Base-by-base conservation (phyloP, 345 rosid species). In the Raphanus sativus region DNA sequence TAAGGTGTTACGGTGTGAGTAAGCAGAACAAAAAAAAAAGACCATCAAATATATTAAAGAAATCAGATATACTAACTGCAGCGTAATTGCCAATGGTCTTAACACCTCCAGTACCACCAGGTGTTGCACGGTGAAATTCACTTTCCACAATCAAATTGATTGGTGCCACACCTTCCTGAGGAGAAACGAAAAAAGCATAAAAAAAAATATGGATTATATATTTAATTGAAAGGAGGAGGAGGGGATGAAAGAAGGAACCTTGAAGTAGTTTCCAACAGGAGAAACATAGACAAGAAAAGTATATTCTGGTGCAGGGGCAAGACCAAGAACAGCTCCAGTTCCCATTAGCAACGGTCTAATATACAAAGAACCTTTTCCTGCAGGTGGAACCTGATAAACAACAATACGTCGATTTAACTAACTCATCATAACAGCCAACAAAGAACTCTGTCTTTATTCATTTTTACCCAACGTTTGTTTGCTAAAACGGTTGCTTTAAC, bases 31-130 rank as follows among this genome's bases (percentile, higher is more conserved):
- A 1, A 69, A 55, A 67, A 1, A 54, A 34, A 21, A 21, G 21
- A 69, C 33, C 0, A 30, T 33, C 69, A 4, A 4, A 60, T 26
- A 21, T 52, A 36, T 29, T 5, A 15, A 70, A 28, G 8, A 56
- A n/a, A 25, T 40, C 17, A 62, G 69, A 3, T 38, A 24, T 40
- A 73, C 87, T 80, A 85, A 94, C 98, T 54, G 95, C 94, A 75
- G 95, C 97, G 78, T 92, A 94, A 59, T 94, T 94, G 65, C 98
- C 98, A 4, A 94, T 94, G 50, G 94, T 89, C 82, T 94, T 94
- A 62, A 92, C 98, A 70, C 97, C 89, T 67, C 98, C 97, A 13
- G 98, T 94, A 67, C 97, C 98, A 77, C 98, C 98, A 82, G 98
- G 98, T 69, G 96, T 86, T 66, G 98, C 98, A 63, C 98, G 91